phyloP scores from a whole-genome alignment of 2,329 filamentous ascomycete genomes.

The Canariomyces notabilis region DNA sequence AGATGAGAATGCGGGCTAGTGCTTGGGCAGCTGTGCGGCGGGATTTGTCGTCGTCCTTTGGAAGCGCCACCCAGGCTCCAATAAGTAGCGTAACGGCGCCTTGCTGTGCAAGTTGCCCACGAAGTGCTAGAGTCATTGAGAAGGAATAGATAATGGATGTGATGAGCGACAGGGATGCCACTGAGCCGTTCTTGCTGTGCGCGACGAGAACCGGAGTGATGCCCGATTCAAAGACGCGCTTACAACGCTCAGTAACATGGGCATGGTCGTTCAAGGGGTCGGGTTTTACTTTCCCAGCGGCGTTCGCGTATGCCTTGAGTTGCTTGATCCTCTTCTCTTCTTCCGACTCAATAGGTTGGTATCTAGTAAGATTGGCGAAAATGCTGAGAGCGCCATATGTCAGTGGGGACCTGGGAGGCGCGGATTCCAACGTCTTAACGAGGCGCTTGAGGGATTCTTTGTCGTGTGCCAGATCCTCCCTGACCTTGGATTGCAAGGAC shows the following conservation, averaged over 20 bases:
- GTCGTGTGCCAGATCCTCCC: slow-evolving; percentile 72
- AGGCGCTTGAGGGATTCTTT: slow-evolving; percentile 63
- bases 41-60: slow-evolving; percentile 42
- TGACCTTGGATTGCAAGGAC: slow-evolving; percentile 78
- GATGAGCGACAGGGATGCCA: slow-evolving; percentile 65
- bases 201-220: slow-evolving; percentile 72
- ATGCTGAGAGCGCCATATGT: slow-evolving; percentile 85
- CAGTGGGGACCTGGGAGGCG: slow-evolving; percentile 60
- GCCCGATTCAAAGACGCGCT: slow-evolving; percentile 71
- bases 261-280: slow-evolving; percentile 71
- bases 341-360: slow-evolving; percentile 71
- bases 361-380: slow-evolving; percentile 77
- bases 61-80: slow-evolving; percentile 59
- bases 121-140: slow-evolving; percentile 65
- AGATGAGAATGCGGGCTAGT: slow-evolving; percentile 79
- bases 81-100: slow-evolving; percentile 86
- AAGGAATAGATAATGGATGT: slow-evolving; percentile 74
- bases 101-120: slow-evolving; percentile 82
- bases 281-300: slow-evolving; percentile 59
- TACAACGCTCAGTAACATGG: slow-evolving; percentile 71
- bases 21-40: slow-evolving; percentile 68
- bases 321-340: slow-evolving; percentile 90
- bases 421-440: slow-evolving; percentile 55
- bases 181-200: slow-evolving; percentile 67
- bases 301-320: slow-evolving; percentile 90